These are phyloP conservation scores for Corniculantispora saksenae DNA, from an alignment of 2,329 filamentous ascomycete species.

Conservation along the genomic window DNA sequence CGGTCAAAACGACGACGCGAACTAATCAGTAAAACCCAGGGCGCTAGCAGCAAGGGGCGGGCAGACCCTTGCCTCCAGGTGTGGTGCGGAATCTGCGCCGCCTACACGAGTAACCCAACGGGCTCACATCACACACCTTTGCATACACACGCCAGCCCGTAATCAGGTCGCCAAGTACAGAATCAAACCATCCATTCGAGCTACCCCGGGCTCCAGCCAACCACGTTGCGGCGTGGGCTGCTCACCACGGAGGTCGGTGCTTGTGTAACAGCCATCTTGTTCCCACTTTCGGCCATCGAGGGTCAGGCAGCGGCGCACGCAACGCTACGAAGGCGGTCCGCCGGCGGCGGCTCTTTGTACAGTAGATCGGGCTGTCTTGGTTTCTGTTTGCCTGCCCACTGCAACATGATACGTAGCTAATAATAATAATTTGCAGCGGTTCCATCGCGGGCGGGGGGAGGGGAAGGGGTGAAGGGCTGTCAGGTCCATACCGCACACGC, in stretches of 20 bases:
- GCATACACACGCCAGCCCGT: neutral
- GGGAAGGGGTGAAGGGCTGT: conserved; percentile 9
- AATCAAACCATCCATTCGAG: conserved; percentile 10
- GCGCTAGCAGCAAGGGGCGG: neutral
- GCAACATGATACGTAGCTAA: neutral
- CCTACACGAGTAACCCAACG: conserved; percentile 13
- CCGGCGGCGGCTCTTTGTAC: neutral
- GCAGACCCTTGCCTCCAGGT: neutral
- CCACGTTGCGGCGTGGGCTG: neutral
- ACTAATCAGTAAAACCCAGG: neutral
- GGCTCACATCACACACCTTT: neutral
- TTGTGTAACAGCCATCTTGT: neutral
- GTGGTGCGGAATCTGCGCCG: conserved; percentile 15
- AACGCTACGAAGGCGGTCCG: conserved; percentile 4
- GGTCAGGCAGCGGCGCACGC: neutral
- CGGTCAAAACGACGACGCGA: neutral
- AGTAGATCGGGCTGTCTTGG: neutral
- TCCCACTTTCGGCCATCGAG: conserved; percentile 11
- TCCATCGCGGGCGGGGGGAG: neutral
- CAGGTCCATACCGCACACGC: neutral
- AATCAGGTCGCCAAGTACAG: neutral
- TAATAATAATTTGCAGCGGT: neutral
- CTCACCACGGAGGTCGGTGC: neutral
- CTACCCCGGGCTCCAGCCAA: neutral
- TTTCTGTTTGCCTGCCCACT: neutral